phyloP scores from a whole-genome alignment of 371 early-diverging fungal genomes.

The Saksenaea vasiformis region DNA sequence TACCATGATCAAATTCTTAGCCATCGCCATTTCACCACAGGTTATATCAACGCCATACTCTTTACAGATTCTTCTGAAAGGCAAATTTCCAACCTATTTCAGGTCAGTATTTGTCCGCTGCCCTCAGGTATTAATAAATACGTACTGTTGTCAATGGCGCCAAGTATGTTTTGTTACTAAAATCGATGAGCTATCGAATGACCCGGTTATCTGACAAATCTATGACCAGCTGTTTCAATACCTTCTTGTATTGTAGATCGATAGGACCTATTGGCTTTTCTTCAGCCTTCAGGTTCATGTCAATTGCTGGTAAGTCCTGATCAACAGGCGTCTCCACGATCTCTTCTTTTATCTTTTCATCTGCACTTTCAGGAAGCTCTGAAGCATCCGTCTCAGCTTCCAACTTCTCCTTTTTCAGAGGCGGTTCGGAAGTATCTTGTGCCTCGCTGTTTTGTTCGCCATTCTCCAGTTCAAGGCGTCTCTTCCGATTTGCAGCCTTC shows the following conservation, averaged over 20 bases:
- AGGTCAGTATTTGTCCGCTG: too few species aligned
- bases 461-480: slow-evolving; percentile 21
- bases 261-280: slow-evolving; percentile 47
- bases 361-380: not conserved
- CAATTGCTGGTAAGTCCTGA: slow-evolving; percentile 15
- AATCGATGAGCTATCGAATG: slow-evolving; percentile 62
- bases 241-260: slow-evolving; percentile 43
- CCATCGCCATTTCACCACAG: slow-evolving; percentile 96
- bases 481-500: slow-evolving; percentile 29
- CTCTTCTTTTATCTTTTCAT: not conserved
- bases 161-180: slow-evolving; percentile 88
- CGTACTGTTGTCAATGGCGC: slow-evolving; percentile 91
- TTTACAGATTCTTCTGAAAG: slow-evolving; percentile 94
- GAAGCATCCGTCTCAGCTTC: not conserved
- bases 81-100: slow-evolving; percentile 87
- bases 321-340: slow-evolving; percentile 1
- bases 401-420: slow-evolving; percentile 1
- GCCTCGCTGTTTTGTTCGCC: slow-evolving; percentile 11
- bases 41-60: slow-evolving; percentile 95
- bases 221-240: not conserved
- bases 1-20: slow-evolving; percentile 63
- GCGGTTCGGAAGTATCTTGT: not conserved
- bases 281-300: slow-evolving; percentile 19
- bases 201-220: not conserved
- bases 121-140: too few species aligned